Conservation (phyloP, 805 yeast species). For the Tetrapisispora phaffii region DNA sequence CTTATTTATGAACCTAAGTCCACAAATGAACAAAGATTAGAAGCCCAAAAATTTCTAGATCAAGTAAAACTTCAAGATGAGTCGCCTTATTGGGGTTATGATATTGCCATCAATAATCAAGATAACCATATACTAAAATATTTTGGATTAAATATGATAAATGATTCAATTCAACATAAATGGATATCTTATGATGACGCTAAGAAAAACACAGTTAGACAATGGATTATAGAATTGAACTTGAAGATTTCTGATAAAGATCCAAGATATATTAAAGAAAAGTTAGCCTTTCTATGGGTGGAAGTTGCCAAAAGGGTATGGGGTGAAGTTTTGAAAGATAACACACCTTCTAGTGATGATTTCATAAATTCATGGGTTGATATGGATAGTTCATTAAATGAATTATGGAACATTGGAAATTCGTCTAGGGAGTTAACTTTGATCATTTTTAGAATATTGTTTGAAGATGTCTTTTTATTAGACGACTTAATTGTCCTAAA, state of each 20-base stretch:
- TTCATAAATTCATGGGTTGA: slow-evolving; percentile 65
- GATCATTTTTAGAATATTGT: slow-evolving; percentile 71
- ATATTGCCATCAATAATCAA: slow-evolving; percentile 56
- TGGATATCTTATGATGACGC: slow-evolving; percentile 47
- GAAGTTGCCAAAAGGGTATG: slow-evolving; percentile 82
- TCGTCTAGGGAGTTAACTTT: slow-evolving; percentile 68
- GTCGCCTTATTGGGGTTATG: slow-evolving; percentile 88
- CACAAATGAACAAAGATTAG: slow-evolving; percentile 44
- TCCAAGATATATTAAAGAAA: slow-evolving; percentile 85
- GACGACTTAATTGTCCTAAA: slow-evolving; percentile 87
- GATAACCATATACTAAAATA: slow-evolving; percentile 71
- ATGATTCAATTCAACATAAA: slow-evolving; percentile 52
- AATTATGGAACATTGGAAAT: slow-evolving; percentile 59
- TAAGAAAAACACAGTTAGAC: slow-evolving; percentile 58
- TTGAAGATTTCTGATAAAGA: slow-evolving; percentile 49
- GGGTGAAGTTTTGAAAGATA: slow-evolving; percentile 58
- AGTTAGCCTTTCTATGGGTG: slow-evolving; percentile 85
- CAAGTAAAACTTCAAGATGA: slow-evolving; percentile 66
- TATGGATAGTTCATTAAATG: slow-evolving; percentile 72
- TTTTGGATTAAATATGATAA: slow-evolving; percentile 75
- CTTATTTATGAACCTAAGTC: slow-evolving; percentile 61
- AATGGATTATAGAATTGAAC: slow-evolving; percentile 78
- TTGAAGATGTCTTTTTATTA: slow-evolving; percentile 84
- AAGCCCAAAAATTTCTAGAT: slow-evolving; percentile 62
- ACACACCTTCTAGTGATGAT: slow-evolving; percentile 32